Percentiles rank a stretch among this genome's conserved stretches.
Conservation (phyloP, 2,329 filamentous ascomycete species). For the Monilinia fructicola region DNA sequence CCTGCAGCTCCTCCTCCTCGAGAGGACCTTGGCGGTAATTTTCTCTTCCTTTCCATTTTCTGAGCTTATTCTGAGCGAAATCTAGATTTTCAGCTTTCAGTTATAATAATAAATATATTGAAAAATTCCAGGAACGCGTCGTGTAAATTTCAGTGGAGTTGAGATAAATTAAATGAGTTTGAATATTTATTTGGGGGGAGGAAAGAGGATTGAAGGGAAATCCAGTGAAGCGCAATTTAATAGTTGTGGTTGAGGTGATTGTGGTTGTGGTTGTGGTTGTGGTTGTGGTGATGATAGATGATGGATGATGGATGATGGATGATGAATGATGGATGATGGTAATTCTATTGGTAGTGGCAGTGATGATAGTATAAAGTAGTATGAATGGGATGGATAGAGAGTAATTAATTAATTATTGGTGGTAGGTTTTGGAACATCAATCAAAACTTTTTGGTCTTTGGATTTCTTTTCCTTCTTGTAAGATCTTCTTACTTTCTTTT, state of each 20-base stretch:
- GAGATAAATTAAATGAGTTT: not conserved
- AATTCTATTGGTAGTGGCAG: no score
- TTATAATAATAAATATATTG: not conserved
- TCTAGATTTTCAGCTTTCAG: no score
- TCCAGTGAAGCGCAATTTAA: not conserved
- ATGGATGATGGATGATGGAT: no score
- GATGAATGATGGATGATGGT: no score
- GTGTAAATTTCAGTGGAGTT: not conserved
- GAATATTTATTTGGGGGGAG: not conserved
- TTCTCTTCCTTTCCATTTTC: conserved; percentile 65
- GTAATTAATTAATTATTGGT: no score
- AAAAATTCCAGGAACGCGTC: not conserved
- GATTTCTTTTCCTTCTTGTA: no score
- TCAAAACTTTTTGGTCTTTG: no score
- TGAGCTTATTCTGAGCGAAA: conserved; percentile 16
- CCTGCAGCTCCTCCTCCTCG: conserved; percentile 47
- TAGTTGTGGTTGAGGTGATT: not conserved
- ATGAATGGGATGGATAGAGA: no score
- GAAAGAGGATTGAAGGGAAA: not conserved
- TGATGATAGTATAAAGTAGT: no score
- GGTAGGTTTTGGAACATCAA: no score
- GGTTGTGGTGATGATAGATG: no score
- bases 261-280: not conserved
- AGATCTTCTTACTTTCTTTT: no score
- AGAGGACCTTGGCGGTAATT: conserved; percentile 61